These are phyloP conservation scores for Aspergillus asperescens DNA, from an alignment of 495 filamentous ascomycete species.

Conservation along the genomic window DNA sequence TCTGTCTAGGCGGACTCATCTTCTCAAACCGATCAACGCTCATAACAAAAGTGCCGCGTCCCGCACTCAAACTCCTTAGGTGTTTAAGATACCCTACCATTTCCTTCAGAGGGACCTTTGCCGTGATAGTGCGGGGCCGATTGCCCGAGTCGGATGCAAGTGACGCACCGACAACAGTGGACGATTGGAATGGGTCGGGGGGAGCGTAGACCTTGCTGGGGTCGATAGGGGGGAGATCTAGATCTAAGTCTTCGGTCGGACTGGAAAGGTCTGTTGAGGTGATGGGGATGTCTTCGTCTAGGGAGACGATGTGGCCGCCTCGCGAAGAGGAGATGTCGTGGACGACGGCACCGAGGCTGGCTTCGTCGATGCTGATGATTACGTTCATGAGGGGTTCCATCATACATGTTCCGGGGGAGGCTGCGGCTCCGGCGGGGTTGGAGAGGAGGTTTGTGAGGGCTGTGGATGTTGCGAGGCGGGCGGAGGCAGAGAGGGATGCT, in stretches of 20 bases:
- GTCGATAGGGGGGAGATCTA: slow-evolving; percentile 49
- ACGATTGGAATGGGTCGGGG: slow-evolving; percentile 70
- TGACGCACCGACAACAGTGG: slow-evolving; percentile 16
- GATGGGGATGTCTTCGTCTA: slow-evolving; percentile 56
- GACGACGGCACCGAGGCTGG: slow-evolving; percentile 74
- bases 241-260: slow-evolving; percentile 20
- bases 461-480: slow-evolving; percentile 62
- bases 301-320: slow-evolving; percentile 78
- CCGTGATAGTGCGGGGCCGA: slow-evolving; percentile 60
- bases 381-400: slow-evolving; percentile 94
- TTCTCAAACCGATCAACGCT: slow-evolving; percentile 83
- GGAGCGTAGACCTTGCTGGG: slow-evolving; percentile 72
- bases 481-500: slow-evolving; percentile 72
- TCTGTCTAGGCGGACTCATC: slow-evolving; percentile 63
- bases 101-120: slow-evolving; percentile 85
- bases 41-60: slow-evolving; percentile 90
- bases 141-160: slow-evolving; percentile 23
- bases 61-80: slow-evolving; percentile 79
- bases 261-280: slow-evolving; percentile 21
- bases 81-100: slow-evolving; percentile 96
- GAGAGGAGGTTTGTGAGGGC: slow-evolving; percentile 52
- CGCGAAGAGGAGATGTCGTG: slow-evolving; percentile 79
- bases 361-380: slow-evolving; percentile 77
- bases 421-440: slow-evolving; percentile 11
- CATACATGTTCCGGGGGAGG: slow-evolving; percentile 50